These are phyloP conservation scores for Candida insectorum DNA, from an alignment of 805 yeast genomes.

Conservation along the genomic window DNA sequence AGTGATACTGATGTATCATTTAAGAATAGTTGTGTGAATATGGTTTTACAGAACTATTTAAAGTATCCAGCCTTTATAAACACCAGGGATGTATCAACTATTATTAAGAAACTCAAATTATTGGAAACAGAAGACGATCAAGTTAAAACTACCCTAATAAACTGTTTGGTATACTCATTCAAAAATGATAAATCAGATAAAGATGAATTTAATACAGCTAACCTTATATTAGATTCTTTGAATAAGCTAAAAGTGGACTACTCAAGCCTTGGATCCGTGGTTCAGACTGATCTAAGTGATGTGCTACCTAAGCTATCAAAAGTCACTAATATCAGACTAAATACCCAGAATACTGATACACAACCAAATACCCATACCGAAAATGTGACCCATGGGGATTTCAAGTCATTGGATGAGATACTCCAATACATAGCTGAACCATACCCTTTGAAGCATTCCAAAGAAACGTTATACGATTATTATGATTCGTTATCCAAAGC, in stretches of 20 bases:
- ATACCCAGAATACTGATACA: constrained; percentile 1
- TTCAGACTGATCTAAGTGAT: too few species aligned
- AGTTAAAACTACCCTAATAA: constrained; percentile 1
- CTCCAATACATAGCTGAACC: constrained; percentile 20
- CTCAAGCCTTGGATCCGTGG: background rate
- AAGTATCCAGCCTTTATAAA: constrained; percentile 8
- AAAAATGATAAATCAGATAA: constrained; percentile 4
- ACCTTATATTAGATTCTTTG: background rate
- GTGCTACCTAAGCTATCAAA: too few species aligned
- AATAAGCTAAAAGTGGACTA: background rate
- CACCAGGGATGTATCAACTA: constrained; percentile 6
- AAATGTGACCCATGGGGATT: too few species aligned
- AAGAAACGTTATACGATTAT: constrained; percentile 16
- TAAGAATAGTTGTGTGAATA: constrained; percentile 10
- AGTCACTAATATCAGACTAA: background rate
- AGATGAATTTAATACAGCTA: background rate
- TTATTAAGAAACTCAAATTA: constrained; percentile 5
- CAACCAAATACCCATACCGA: too few species aligned
- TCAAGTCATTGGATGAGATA: constrained; percentile 13
- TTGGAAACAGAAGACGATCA: background rate
- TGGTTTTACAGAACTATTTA: constrained; percentile 7
- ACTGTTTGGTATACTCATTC: constrained; percentile 7
- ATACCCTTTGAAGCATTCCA: constrained; percentile 7
- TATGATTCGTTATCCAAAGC: constrained; percentile 13
- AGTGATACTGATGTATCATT: background rate